Conservation (phyloP, 2,329 filamentous ascomycete species). For the Hypoxylon sp. region DNA sequence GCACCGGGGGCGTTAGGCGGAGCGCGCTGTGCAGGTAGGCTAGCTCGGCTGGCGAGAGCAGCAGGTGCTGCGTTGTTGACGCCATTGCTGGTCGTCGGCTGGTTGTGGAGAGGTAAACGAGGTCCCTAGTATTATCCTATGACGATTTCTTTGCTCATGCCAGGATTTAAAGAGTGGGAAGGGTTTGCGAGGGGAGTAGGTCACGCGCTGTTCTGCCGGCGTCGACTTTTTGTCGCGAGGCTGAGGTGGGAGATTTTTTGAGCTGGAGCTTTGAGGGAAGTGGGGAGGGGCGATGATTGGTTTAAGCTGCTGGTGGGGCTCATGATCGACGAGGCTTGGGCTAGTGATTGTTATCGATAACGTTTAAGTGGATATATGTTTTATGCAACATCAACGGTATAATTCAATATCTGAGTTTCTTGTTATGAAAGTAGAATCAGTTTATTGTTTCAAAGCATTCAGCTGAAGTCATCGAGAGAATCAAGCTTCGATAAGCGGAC, state of each 20-base stretch:
- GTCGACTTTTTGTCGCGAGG: slow-evolving; percentile 27
- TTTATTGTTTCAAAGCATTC: neutral
- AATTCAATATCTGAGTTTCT: neutral
- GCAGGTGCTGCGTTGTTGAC: slow-evolving; percentile 74
- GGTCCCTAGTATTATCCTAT: neutral
- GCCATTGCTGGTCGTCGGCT: slow-evolving; percentile 52
- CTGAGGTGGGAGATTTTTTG: slow-evolving; percentile 43
- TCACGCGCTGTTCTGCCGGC: neutral
- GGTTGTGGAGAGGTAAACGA: neutral
- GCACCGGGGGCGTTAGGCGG: slow-evolving; percentile 82
- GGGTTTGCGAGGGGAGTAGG: neutral
- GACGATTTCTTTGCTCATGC: neutral
- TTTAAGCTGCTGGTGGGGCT: slow-evolving; percentile 40
- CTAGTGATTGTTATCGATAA: slow-evolving; percentile 21
- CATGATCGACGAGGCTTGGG: slow-evolving; percentile 5
- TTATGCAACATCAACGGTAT: neutral
- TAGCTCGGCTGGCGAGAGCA: slow-evolving; percentile 94
- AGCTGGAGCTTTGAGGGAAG: slow-evolving; percentile 12
- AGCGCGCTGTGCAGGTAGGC: slow-evolving; percentile 94
- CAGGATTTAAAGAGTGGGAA: neutral
- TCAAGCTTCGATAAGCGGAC: neutral
- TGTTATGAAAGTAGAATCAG: neutral
- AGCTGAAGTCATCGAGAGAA: neutral
- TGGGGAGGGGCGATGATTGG: slow-evolving; percentile 38
- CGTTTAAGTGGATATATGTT: neutral